Conservation (phyloP, 768 basidiomycete species). For the Auriscalpium orientale region DNA sequence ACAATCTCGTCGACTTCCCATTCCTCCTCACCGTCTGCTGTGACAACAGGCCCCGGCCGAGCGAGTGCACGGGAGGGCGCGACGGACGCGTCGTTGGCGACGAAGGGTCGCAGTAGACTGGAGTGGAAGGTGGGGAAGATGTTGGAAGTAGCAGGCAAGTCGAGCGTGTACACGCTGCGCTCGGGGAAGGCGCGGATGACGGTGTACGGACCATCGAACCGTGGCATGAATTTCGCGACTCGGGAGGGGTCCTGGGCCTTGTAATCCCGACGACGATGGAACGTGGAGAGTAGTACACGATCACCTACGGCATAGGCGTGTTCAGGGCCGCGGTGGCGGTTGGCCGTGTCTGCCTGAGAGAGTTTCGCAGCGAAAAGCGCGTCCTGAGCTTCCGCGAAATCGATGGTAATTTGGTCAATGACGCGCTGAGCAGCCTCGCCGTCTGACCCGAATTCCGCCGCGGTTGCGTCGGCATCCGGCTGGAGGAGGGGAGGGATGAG, state of each 20-base stretch:
- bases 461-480: too few relatives aligned
- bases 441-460: not conserved
- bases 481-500: conserved; percentile 15
- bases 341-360: conserved; percentile 20
- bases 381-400: conserved; percentile 26
- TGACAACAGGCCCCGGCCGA: not conserved
- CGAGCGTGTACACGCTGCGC: conserved; percentile 13
- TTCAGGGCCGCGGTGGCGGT: conserved; percentile 19
- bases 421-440: not conserved
- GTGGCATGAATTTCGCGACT: conserved; percentile 36
- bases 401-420: not conserved
- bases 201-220: conserved; percentile 23
- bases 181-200: conserved; percentile 13
- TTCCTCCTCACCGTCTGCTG: not conserved
- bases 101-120: not conserved
- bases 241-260: conserved; percentile 17
- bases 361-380: conserved; percentile 25
- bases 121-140: not conserved
- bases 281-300: conserved; percentile 28
- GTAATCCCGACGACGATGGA: conserved; percentile 22
- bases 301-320: conserved; percentile 24
- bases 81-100: too few relatives aligned
- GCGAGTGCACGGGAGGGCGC: not conserved
- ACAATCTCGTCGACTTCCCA: not conserved
- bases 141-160: not conserved